A percentile compares a stretch with the other conserved stretches of the same genome.
Evolutionary conservation across 1,284 basidiomycete genomes (phyloP).

Genomic region (Gomphus bonarii): DNA sequence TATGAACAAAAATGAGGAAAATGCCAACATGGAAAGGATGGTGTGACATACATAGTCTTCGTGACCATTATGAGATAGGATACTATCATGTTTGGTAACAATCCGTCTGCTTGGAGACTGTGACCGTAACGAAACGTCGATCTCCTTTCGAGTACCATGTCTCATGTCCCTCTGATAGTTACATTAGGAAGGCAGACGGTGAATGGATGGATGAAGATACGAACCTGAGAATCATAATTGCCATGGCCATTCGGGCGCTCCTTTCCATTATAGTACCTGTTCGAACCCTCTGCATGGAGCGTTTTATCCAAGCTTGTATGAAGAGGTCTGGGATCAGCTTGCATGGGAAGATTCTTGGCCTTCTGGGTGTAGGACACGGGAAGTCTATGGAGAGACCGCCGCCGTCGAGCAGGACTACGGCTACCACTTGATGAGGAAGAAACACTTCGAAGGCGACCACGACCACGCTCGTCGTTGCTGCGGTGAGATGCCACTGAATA

Average conservation of each 20-base stretch:
- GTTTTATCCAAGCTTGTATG: neutral
- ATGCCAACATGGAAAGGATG: neutral
- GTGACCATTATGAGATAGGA: neutral
- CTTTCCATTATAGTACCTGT: neutral
- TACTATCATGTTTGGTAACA: neutral
- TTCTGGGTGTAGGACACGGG: conserved; percentile 5
- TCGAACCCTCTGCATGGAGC: neutral
- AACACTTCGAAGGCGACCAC: conserved; percentile 30
- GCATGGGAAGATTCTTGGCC: neutral
- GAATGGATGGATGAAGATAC: neutral
- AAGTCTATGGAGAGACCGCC: conserved; percentile 8
- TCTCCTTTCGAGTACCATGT: neutral
- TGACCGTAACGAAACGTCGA: neutral
- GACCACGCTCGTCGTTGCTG: conserved; percentile 19
- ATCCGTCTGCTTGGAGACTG: neutral
- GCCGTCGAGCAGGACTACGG: conserved; percentile 27
- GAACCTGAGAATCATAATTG: neutral
- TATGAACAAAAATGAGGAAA: neutral
- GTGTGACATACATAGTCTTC: neutral
- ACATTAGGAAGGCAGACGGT: neutral
- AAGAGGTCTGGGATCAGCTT: neutral
- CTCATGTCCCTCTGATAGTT: neutral
- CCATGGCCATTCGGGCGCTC: conserved; percentile 5
- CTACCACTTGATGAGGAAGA: conserved; percentile 38
- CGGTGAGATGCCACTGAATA: conserved; percentile 11